Conservation (phyloP, 495 filamentous ascomycete species). For the Aspergillus funiculosus region DNA sequence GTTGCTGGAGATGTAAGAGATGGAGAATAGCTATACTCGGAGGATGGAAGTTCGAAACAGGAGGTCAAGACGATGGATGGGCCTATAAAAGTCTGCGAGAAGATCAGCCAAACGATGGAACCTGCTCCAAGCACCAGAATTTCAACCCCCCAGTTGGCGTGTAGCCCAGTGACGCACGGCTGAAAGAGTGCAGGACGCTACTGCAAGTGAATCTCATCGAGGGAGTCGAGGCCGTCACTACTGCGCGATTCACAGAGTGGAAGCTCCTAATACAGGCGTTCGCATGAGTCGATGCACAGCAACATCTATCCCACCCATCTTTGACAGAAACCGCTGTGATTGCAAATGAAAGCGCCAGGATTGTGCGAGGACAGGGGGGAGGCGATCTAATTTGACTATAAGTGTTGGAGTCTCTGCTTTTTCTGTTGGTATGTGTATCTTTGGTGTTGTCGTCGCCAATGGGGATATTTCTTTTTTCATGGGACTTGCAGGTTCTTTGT, state of each 20-base stretch:
- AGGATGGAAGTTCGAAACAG: conserved; percentile 29
- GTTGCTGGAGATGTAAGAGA: conserved; percentile 40
- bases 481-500: no score
- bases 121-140: conserved; percentile 19
- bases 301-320: conserved; percentile 16
- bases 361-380: no score
- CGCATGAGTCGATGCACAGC: conserved; percentile 8
- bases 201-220: conserved; percentile 29
- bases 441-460: no score
- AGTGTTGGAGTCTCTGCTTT: no score
- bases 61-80: conserved; percentile 29
- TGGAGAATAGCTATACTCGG: conserved; percentile 20
- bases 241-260: conserved; percentile 41
- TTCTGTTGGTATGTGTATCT: no score
- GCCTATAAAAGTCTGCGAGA: conserved; percentile 16
- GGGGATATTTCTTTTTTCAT: no score
- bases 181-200: conserved; percentile 33
- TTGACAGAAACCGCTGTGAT: conserved; percentile 17
- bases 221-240: conserved; percentile 32
- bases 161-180: conserved; percentile 34
- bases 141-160: conserved; percentile 31
- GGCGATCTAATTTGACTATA: no score
- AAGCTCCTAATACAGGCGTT: conserved; percentile 33
- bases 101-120: conserved; percentile 29
- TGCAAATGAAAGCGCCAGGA: no score